phyloP scores from a whole-genome alignment of 148 eudicot genomes.

The Bassia scoparia region DNA sequence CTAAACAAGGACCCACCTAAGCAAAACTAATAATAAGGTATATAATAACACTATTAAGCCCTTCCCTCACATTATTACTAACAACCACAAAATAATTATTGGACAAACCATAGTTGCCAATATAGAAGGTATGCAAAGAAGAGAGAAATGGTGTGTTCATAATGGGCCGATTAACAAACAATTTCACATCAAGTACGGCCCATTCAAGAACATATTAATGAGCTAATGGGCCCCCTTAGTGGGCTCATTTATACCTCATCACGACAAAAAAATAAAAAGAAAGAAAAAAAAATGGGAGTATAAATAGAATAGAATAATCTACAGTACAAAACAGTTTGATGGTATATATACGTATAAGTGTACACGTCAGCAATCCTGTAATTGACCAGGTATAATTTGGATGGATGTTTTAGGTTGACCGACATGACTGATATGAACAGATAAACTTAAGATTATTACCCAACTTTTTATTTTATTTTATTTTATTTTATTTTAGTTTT shows the following conservation, averaged over 20 bases:
- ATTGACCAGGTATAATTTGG: background rate
- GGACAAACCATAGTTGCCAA: constrained; percentile 8
- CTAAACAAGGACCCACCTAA: background rate
- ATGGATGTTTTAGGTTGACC: constrained; percentile 1
- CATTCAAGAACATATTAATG: constrained; percentile 11
- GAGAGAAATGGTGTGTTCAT: background rate
- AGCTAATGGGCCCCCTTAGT: constrained; percentile 1
- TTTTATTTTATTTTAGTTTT: too few relatives aligned
- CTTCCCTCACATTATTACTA: background rate
- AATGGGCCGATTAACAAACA: constrained; percentile 5
- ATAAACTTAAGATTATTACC: too few relatives aligned
- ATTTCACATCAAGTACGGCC: constrained; percentile 14
- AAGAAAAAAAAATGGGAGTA: background rate
- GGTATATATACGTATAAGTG: background rate
- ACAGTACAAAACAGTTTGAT: background rate
- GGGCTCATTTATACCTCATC: background rate
- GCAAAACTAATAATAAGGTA: too few relatives aligned
- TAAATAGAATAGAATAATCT: background rate
- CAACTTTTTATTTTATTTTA: too few relatives aligned
- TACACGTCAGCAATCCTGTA: constrained; percentile 15
- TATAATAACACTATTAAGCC: too few relatives aligned
- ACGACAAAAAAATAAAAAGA: background rate
- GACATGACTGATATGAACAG: too few relatives aligned
- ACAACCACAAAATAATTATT: constrained; percentile 20
- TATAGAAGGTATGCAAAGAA: background rate